Percentiles rank a stretch among this genome's conserved stretches.
Evolutionary conservation across 225 moss, liverwort and hornwort species (phyloP).

Genomic region (Rhytidiadelphus loreus): DNA sequence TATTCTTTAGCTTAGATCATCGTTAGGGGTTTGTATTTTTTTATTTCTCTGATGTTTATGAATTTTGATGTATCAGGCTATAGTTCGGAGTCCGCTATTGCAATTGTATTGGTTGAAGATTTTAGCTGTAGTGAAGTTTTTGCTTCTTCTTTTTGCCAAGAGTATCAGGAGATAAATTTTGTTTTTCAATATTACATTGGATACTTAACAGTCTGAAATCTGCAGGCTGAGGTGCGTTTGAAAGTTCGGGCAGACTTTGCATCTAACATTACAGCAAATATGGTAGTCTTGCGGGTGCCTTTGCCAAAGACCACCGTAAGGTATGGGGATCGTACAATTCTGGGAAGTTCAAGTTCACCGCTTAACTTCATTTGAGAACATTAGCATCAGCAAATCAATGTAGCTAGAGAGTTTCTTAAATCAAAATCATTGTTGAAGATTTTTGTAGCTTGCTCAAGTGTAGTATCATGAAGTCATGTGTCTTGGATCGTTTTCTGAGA

Average conservation of each 20-base stretch:
- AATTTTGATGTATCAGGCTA: not conserved
- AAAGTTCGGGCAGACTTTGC: constrained; percentile 89
- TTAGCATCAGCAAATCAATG: not conserved
- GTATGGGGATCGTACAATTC: constrained; percentile 10
- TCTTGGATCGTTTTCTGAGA: not conserved
- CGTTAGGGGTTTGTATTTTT: not conserved
- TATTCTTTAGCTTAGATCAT: constrained; percentile 1
- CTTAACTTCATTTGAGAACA: not conserved
- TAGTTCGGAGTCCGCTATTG: not conserved
- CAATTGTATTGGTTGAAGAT: not conserved
- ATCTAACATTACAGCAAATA: constrained; percentile 76
- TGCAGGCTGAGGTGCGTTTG: constrained; percentile 86
- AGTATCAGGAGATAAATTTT: not conserved
- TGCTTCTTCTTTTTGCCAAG: not conserved
- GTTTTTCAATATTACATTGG: not conserved
- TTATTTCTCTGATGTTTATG: not conserved
- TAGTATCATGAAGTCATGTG: not conserved
- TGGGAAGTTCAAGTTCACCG: not conserved
- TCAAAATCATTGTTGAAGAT: not conserved
- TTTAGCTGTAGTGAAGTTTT: not conserved
- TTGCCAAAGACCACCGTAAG: constrained; percentile 90
- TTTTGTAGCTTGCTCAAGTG: not conserved
- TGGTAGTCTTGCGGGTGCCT: constrained; percentile 75
- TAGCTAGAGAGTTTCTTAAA: not conserved
- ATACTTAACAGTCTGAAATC: not conserved